phyloP scores from a whole-genome alignment of 495 filamentous ascomycete genomes.

The Podospora pseudopauciseta region DNA sequence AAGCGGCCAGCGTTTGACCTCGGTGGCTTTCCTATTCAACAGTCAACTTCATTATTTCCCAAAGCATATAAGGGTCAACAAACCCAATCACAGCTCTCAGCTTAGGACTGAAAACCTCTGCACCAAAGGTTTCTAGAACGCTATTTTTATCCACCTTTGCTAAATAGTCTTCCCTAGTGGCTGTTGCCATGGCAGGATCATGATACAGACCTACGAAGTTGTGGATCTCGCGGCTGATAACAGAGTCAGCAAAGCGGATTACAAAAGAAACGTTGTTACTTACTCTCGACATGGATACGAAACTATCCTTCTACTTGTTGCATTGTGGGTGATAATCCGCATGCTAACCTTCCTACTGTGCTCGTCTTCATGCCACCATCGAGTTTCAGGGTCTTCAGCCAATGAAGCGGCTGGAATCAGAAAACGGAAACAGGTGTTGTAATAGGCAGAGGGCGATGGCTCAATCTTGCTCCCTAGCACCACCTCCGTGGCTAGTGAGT shows the following conservation, averaged over 20 bases:
- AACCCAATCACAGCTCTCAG: constrained; percentile 16
- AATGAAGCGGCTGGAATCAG: background rate
- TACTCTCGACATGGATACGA: background rate
- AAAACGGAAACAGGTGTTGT: constrained; percentile 1
- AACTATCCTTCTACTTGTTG: background rate
- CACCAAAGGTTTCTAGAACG: constrained; percentile 16
- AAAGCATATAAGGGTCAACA: background rate
- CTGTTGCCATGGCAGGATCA: constrained; percentile 18
- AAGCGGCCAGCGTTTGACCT: constrained; percentile 44
- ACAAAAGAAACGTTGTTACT: background rate
- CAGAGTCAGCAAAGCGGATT: background rate
- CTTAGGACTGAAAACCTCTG: constrained; percentile 20
- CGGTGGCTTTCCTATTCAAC: constrained; percentile 27
- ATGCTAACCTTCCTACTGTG: background rate
- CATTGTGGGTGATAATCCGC: background rate
- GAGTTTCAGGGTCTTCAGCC: background rate
- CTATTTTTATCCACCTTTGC: constrained; percentile 19
- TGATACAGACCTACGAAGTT: constrained; percentile 42
- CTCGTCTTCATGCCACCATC: background rate
- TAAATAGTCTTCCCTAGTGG: constrained; percentile 24
- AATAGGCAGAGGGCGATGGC: background rate
- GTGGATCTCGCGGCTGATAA: constrained; percentile 20
- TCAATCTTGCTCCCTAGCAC: constrained; percentile 24
- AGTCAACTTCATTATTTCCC: background rate
- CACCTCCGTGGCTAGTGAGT: background rate